phyloP scores from a whole-genome alignment of 225 moss, liverwort and hornwort genomes.

The Pleurozium schreberi region DNA sequence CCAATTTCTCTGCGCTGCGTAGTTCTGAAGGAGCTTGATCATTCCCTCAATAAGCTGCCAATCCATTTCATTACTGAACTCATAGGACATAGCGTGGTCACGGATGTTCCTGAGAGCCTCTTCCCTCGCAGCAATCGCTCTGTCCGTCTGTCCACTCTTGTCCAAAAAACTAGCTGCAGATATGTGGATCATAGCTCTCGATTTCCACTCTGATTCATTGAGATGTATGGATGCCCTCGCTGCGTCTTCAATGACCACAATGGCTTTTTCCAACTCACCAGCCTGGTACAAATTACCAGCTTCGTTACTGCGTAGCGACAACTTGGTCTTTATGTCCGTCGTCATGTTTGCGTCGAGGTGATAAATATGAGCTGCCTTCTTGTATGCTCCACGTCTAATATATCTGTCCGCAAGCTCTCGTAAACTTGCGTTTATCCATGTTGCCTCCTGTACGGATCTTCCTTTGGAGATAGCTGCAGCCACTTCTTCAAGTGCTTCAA shows the following conservation, averaged over 20 bases:
- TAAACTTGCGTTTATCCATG: background rate
- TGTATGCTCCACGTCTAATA: background rate
- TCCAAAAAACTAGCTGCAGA: background rate
- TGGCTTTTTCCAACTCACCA: background rate
- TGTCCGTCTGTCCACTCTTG: background rate
- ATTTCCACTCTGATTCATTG: background rate
- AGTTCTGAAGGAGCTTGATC: background rate
- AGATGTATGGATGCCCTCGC: background rate
- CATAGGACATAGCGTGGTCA: background rate
- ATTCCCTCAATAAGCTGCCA: background rate
- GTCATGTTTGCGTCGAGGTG: background rate
- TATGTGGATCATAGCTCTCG: background rate
- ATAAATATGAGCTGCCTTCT: background rate
- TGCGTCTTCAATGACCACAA: background rate
- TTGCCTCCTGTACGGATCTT: background rate
- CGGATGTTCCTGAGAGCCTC: background rate
- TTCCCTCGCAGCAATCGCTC: background rate
- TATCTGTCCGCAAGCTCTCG: background rate
- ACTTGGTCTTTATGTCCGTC: background rate
- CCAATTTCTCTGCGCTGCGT: background rate
- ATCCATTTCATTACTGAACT: background rate
- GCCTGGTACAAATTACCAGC: background rate
- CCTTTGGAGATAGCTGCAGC: background rate
- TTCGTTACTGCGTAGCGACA: background rate
- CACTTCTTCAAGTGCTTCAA: background rate